Evolutionary conservation across 208 protist genomes (phyloP), one percentile per base, ranked within the genome.

Genomic region (Trypanosoma caninum): DNA sequence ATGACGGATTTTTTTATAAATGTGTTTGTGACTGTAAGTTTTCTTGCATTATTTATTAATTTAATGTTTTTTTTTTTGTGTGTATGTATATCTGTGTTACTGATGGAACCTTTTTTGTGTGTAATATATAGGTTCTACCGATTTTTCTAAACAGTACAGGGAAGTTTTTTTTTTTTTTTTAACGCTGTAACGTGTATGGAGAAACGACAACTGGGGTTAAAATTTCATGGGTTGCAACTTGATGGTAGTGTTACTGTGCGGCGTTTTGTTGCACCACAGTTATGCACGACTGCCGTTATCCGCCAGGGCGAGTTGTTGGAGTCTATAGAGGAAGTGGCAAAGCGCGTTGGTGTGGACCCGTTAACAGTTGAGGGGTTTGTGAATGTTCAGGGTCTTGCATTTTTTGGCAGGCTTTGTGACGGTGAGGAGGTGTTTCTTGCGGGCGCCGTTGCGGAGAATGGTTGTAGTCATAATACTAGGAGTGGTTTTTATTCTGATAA

Each of bases 391-490:
- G 80, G 74, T n/a, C 45, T 93, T 42, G 27, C 58, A 27, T n/a
- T 93, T n/a, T 70, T 83, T 42, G 70, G 61, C 28, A 79, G 74
- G 46, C 55, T 93, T 14, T 35, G 74, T 10, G 54, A 78, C 45
- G 72, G 74, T 18, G 68, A 59, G 2, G 70, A 77, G 18, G 81
- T 89, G 33, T 89, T 86, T 66, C 31, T 93, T 27, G 64, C 79
- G 50, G 85, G 82, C 13, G 67, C 77, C 22, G 55, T 58, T 0
- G 22, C 33, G 44, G 22, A 14, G 18, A 40, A 23, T 10, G 18
- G 20, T 52, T 28, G 14, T 7, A 54, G 13, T 25, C 22, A 40
- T 1, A 25, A 52, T 31, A 18, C 16, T 18, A 30, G 13, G 10
- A 53, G 18, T 10, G 9, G 10, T 16, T 27, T 42, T 42, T 10